Conservation (phyloP, 805 yeast genomes). For the Wickerhamiella alocasiicola region DNA sequence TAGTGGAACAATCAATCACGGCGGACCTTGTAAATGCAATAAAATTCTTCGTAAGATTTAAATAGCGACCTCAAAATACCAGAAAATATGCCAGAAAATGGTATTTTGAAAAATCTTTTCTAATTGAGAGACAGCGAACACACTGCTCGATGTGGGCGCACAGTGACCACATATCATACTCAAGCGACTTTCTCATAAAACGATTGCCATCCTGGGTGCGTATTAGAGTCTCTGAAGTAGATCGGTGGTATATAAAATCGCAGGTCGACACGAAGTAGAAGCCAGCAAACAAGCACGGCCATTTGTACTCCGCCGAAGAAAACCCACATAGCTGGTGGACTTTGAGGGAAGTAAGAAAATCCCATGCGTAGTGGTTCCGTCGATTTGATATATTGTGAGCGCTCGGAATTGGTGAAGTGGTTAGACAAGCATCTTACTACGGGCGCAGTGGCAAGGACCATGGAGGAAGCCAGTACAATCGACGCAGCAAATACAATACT, state of each 20-base stretch:
- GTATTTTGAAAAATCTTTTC: too few relatives aligned
- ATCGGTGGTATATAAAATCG: slow-evolving; percentile 58
- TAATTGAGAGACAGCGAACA: too few relatives aligned
- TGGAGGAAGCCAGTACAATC: slow-evolving; percentile 19
- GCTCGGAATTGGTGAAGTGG: slow-evolving; percentile 12
- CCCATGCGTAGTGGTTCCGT: not conserved
- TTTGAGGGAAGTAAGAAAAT: slow-evolving; percentile 34
- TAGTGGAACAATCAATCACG: too few relatives aligned
- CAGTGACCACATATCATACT: too few relatives aligned
- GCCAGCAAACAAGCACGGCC: slow-evolving; percentile 41
- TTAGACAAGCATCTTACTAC: slow-evolving; percentile 18
- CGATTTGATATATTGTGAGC: not conserved
- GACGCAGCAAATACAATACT: slow-evolving; percentile 33
- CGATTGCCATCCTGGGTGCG: too few relatives aligned
- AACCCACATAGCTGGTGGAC: slow-evolving; percentile 51
- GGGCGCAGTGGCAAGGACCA: slow-evolving; percentile 24
- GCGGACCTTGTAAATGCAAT: too few relatives aligned
- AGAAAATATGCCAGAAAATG: too few relatives aligned
- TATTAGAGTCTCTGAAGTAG: not conserved
- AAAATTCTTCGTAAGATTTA: too few relatives aligned
- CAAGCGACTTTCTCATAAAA: slow-evolving; percentile 5
- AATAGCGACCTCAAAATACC: too few relatives aligned
- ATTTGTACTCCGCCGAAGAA: slow-evolving; percentile 59
- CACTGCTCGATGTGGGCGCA: too few relatives aligned
- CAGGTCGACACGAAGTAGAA: slow-evolving; percentile 59